A percentile compares a stretch with the other conserved stretches of the same genome.
phyloP scores from a whole-genome alignment of 306 rosid species.

The Citrullus amarus region DNA sequence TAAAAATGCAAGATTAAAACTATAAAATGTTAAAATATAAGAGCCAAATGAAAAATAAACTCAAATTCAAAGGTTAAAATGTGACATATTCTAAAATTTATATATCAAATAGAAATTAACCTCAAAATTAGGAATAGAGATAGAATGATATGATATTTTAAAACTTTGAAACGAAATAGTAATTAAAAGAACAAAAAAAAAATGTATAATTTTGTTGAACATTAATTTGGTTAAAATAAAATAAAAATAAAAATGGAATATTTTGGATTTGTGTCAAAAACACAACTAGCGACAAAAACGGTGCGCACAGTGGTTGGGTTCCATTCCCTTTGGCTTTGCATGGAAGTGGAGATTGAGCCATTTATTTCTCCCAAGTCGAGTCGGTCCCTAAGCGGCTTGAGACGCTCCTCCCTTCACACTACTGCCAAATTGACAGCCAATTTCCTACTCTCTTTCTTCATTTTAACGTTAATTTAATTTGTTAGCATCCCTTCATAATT shows the following conservation, averaged over 20 bases:
- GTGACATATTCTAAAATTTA: too few relatives aligned
- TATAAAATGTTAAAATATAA: too few relatives aligned
- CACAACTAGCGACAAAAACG: constrained; percentile 9
- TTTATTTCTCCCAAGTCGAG: neutral
- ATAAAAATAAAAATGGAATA: neutral
- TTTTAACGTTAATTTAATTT: neutral
- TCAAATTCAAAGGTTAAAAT: too few relatives aligned
- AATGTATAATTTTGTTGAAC: too few relatives aligned
- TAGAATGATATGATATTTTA: too few relatives aligned
- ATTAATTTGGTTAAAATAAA: neutral
- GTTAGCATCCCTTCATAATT: neutral
- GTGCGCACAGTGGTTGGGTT: neutral
- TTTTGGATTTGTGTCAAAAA: neutral
- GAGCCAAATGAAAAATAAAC: too few relatives aligned
- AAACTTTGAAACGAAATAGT: too few relatives aligned
- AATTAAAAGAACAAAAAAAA: too few relatives aligned
- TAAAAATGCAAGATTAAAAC: too few relatives aligned
- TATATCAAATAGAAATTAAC: too few relatives aligned
- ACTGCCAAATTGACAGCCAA: neutral
- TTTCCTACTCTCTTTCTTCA: neutral
- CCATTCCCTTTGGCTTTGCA: neutral
- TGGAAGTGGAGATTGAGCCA: neutral
- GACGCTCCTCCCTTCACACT: neutral
- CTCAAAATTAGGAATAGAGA: too few relatives aligned
- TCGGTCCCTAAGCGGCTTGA: neutral